Evolutionary conservation across 2,329 filamentous ascomycete species (phyloP).

Genomic region (Colletotrichum liriopes): DNA sequence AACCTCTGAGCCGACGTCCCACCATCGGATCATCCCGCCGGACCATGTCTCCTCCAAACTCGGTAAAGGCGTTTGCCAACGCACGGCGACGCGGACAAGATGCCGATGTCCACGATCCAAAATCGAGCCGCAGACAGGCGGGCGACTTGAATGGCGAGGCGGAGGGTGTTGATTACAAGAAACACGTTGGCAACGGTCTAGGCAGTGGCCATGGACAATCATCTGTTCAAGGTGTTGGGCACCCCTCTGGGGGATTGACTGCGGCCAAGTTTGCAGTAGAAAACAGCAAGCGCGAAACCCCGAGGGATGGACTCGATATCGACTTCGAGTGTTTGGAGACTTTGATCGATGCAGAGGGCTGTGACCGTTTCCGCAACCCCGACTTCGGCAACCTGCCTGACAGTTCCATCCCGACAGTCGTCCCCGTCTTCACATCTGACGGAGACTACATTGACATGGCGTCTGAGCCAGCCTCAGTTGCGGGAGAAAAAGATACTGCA

Average conservation of each 20-base stretch:
- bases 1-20: conserved; percentile 60
- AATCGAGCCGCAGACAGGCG: conserved; percentile 54
- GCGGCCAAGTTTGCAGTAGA: conserved; percentile 82
- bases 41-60: conserved; percentile 78
- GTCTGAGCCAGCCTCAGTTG: conserved; percentile 53
- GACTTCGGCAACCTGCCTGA: conserved; percentile 64
- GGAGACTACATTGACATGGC: conserved; percentile 71
- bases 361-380: conserved; percentile 33
- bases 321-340: conserved; percentile 96
- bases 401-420: conserved; percentile 61
- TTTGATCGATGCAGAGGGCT: conserved; percentile 78
- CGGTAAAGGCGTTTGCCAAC: conserved; percentile 96
- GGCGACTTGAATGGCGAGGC: conserved; percentile 52
- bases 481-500: conserved; percentile 63
- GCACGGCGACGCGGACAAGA: conserved; percentile 87
- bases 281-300: conserved; percentile 76
- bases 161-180: conserved; percentile 67
- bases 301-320: conserved; percentile 81
- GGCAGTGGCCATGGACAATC: conserved; percentile 70
- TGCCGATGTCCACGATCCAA: conserved; percentile 66
- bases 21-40: conserved; percentile 67
- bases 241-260: conserved; percentile 61
- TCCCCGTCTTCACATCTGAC: conserved; percentile 64
- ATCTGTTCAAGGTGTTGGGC: conserved; percentile 55
- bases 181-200: conserved; percentile 75